phyloP scores from a whole-genome alignment of 164 flowering plant genomes.

The Magnolia changhungtana region DNA sequence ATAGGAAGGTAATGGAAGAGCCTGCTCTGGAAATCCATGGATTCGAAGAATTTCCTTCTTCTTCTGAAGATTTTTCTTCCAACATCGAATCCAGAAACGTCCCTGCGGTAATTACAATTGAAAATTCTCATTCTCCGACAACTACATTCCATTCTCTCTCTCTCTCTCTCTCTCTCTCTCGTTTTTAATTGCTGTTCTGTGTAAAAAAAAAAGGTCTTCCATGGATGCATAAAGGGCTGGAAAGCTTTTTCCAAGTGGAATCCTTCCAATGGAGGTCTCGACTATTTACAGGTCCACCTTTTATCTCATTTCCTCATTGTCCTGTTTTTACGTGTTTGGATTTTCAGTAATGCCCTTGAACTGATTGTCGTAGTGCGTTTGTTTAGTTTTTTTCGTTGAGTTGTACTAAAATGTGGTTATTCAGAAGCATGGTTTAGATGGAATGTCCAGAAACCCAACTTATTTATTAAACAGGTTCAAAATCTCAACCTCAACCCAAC shows the following conservation, averaged over 20 bases:
- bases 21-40: constrained; percentile 23
- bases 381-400: neutral
- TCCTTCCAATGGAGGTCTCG: constrained; percentile 74
- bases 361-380: neutral
- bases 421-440: too few species aligned
- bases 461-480: too few species aligned
- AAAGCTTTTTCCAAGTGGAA: constrained; percentile 67
- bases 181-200: neutral
- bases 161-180: neutral
- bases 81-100: constrained; percentile 62
- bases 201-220: constrained; percentile 43
- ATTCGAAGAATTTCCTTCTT: constrained; percentile 43
- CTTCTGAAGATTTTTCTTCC: constrained; percentile 49
- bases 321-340: neutral
- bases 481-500: too few species aligned
- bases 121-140: neutral
- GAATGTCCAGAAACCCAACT: too few species aligned
- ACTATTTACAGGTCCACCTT: constrained; percentile 64
- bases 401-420: neutral
- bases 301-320: neutral
- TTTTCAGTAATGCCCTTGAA: neutral
- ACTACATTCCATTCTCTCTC: neutral
- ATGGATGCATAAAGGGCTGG: constrained; percentile 69
- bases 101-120: constrained; percentile 50
- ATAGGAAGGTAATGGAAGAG: constrained; percentile 32